Percentiles rank a stretch among this genome's conserved stretches.
Conservation (phyloP, 257 asterid species). For the Ilex asprella region DNA sequence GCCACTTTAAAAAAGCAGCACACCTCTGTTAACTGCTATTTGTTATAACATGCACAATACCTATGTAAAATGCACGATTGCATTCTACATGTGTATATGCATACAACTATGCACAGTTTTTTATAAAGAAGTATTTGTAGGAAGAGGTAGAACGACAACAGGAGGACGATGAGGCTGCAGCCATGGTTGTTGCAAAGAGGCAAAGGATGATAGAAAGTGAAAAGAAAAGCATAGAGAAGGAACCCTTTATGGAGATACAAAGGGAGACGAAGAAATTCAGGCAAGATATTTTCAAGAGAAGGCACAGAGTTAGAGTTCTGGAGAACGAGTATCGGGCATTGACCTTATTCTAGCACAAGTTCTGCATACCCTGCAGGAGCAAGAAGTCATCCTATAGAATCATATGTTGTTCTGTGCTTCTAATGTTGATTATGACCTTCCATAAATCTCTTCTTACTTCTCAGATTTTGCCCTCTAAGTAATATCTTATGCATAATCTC, state of each 20-base stretch:
- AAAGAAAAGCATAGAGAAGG: conserved; percentile 26
- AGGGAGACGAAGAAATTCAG: conserved; percentile 33
- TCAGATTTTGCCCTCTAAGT: too few species aligned
- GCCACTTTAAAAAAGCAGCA: neutral
- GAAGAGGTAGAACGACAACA: conserved; percentile 24
- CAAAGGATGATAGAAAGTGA: conserved; percentile 28
- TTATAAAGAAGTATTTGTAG: conserved; percentile 9
- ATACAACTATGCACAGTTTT: neutral
- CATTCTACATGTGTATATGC: neutral
- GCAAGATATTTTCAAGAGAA: conserved; percentile 30
- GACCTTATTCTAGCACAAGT: conserved; percentile 5
- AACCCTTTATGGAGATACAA: conserved; percentile 20
- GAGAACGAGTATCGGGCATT: conserved; percentile 13
- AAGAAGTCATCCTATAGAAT: neutral
- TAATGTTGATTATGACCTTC: neutral
- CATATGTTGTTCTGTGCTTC: neutral
- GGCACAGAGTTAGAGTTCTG: conserved; percentile 25
- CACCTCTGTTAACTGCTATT: neutral
- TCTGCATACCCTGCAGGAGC: neutral
- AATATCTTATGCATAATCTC: neutral
- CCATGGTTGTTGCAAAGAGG: conserved; percentile 23
- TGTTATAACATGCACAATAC: too few species aligned
- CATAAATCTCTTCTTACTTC: neutral
- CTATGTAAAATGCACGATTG: too few species aligned
- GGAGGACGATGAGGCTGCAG: conserved; percentile 25